Evolutionary conservation across 2,329 filamentous ascomycete genomes (phyloP).

Genomic region (Arthrocladium fulminans): DNA sequence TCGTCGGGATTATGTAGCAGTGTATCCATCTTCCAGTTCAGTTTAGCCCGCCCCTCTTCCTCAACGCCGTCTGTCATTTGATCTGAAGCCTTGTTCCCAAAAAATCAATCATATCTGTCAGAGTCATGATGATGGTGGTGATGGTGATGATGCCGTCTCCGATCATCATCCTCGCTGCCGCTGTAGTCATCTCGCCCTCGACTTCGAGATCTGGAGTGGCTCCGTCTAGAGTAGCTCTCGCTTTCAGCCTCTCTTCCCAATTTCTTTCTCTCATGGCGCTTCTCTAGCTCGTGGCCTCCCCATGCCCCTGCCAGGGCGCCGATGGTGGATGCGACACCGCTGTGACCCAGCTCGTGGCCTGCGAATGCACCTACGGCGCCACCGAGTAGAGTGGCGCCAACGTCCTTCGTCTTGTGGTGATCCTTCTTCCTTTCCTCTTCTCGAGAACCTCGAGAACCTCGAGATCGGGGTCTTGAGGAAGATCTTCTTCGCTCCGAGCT

Average conservation of each 20-base stretch:
- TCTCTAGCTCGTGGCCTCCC: constrained; percentile 20
- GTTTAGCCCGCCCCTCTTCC: too few relatives aligned
- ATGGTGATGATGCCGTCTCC: constrained; percentile 4
- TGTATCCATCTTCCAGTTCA: not conserved
- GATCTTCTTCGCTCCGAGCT: not conserved
- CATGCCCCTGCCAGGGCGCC: constrained; percentile 17
- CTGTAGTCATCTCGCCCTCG: constrained; percentile 10
- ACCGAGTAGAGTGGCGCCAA: constrained; percentile 31
- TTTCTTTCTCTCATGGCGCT: constrained; percentile 17
- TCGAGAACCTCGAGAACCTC: constrained; percentile 11
- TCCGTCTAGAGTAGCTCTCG: not conserved
- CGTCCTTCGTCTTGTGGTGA: constrained; percentile 28
- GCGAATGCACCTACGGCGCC: constrained; percentile 29
- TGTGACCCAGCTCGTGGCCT: constrained; percentile 20
- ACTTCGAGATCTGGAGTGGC: not conserved
- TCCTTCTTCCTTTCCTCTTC: constrained; percentile 14
- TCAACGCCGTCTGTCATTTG: too few relatives aligned
- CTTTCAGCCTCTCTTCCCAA: constrained; percentile 10
- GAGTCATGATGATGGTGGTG: not conserved
- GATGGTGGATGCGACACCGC: constrained; percentile 13
- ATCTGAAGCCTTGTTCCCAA: too few relatives aligned
- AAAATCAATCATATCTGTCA: constrained; percentile 2
- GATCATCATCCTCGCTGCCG: constrained; percentile 10
- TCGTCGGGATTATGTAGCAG: not conserved
- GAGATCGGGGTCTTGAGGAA: constrained; percentile 6